These are phyloP conservation scores for Cyclocybe aegerita DNA, from an alignment of 768 basidiomycete species.

Conservation along the genomic window DNA sequence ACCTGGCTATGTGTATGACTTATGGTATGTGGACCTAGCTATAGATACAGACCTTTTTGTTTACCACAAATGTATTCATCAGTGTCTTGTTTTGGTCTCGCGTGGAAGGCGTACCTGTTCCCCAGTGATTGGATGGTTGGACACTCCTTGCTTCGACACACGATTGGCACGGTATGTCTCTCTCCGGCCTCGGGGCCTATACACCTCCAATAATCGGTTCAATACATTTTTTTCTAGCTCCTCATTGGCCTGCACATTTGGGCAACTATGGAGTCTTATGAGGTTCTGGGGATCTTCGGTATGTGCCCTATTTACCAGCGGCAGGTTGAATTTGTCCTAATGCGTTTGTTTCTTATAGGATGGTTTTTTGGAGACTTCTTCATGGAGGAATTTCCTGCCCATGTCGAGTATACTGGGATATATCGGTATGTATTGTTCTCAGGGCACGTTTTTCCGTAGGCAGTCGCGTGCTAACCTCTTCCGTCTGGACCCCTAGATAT, in stretches of 20 bases:
- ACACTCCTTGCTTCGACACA: slow-evolving; percentile 83
- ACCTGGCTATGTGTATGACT: slow-evolving; percentile 92
- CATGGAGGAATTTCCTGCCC: slow-evolving; percentile 88
- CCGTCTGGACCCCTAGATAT: slow-evolving; percentile 48
- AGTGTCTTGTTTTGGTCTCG: slow-evolving; percentile 87
- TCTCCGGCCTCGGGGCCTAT: not conserved
- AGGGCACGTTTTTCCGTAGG: not conserved
- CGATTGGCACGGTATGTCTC: slow-evolving; percentile 74
- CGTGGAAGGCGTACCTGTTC: slow-evolving; percentile 86
- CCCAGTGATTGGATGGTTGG: slow-evolving; percentile 88
- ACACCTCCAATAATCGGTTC: not conserved
- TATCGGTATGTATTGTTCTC: slow-evolving; percentile 59
- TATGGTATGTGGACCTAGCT: slow-evolving; percentile 56
- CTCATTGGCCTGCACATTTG: slow-evolving; percentile 88
- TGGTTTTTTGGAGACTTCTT: slow-evolving; percentile 99
- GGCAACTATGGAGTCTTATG: slow-evolving; percentile 87
- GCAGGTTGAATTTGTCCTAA: not conserved
- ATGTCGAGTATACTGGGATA: slow-evolving; percentile 94
- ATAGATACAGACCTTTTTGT: not conserved
- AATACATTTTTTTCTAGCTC: slow-evolving; percentile 42
- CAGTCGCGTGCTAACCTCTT: not conserved
- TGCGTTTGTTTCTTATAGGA: slow-evolving; percentile 41
- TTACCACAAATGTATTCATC: slow-evolving; percentile 6
- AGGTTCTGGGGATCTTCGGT: slow-evolving; percentile 94
- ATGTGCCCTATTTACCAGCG: slow-evolving; percentile 14